Evolutionary conservation across 225 moss, liverwort and hornwort species (phyloP).

Genomic region (Polytrichum formosum): DNA sequence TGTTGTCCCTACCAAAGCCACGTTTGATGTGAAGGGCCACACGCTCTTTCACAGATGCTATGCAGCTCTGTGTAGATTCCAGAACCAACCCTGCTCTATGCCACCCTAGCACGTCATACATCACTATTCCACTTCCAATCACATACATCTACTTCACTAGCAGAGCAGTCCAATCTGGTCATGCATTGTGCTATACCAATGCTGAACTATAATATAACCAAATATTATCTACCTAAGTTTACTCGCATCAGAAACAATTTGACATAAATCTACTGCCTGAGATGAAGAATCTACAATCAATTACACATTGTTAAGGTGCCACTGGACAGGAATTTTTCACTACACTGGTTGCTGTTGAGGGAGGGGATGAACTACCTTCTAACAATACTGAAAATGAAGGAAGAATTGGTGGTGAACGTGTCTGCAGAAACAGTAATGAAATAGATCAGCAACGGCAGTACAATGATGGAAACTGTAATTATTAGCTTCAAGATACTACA

Average conservation of each 20-base stretch:
- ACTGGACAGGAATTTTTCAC: too few relatives aligned
- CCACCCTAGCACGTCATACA: slow-evolving; percentile 35
- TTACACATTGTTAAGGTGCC: too few relatives aligned
- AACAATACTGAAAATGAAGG: slow-evolving; percentile 86
- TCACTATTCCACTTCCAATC: slow-evolving; percentile 24
- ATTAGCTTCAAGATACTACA: too few relatives aligned
- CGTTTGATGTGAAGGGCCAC: slow-evolving; percentile 47
- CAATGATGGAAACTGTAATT: too few relatives aligned
- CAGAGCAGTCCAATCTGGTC: slow-evolving; percentile 8
- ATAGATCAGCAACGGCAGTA: background rate
- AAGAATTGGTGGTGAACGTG: slow-evolving; percentile 87
- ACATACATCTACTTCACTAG: slow-evolving; percentile 5
- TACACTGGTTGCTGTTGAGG: slow-evolving; percentile 12
- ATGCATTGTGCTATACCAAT: too few relatives aligned
- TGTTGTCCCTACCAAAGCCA: slow-evolving; percentile 73
- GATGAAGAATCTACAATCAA: too few relatives aligned
- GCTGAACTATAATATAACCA: too few relatives aligned
- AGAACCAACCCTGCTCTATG: slow-evolving; percentile 76
- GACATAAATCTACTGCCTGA: too few relatives aligned
- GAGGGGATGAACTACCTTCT: slow-evolving; percentile 72
- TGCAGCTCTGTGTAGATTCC: slow-evolving; percentile 57
- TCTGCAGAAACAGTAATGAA: slow-evolving; percentile 48
- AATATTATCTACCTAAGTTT: too few relatives aligned
- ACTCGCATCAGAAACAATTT: too few relatives aligned
- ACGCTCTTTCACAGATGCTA: slow-evolving; percentile 57